These are phyloP conservation scores for Ilyonectria destructans DNA, from an alignment of 2,329 filamentous ascomycete genomes.

Conservation along the genomic window DNA sequence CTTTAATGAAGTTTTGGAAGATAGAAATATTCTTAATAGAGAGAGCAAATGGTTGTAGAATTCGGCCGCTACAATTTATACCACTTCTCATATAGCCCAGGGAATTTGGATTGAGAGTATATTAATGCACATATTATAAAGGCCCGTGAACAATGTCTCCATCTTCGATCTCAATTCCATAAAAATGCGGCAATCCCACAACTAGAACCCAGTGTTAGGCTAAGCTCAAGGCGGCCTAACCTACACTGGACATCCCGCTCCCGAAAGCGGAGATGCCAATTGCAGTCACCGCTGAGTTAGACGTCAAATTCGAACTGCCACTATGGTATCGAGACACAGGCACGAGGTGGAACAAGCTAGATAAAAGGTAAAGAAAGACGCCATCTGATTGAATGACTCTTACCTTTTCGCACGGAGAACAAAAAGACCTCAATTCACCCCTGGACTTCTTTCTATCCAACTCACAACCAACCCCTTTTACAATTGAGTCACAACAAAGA, in stretches of 20 bases:
- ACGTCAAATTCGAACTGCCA: constrained; percentile 19
- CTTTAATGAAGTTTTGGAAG: no score
- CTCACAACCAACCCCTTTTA: background rate
- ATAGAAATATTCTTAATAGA: no score
- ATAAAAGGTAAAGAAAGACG: constrained; percentile 1
- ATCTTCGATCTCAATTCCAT: no score
- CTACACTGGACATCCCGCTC: constrained; percentile 37
- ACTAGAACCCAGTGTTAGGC: background rate
- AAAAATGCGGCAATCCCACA: no score
- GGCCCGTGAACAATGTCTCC: no score
- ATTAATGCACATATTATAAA: no score
- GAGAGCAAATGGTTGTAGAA: no score
- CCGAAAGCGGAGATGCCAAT: constrained; percentile 24
- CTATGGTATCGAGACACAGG: constrained; percentile 5
- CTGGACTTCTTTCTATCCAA: background rate
- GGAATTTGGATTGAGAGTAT: no score
- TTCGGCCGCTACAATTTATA: no score
- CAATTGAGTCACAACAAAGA: background rate
- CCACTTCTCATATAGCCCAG: no score
- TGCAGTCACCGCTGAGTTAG: constrained; percentile 5
- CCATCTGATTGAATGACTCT: constrained; percentile 7
- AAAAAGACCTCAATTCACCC: background rate
- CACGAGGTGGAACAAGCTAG: constrained; percentile 20
- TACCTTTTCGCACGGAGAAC: background rate
- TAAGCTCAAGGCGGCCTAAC: constrained; percentile 24